phyloP scores from a whole-genome alignment of 2,329 filamentous ascomycete species.

The Hypoxylon sp. region DNA sequence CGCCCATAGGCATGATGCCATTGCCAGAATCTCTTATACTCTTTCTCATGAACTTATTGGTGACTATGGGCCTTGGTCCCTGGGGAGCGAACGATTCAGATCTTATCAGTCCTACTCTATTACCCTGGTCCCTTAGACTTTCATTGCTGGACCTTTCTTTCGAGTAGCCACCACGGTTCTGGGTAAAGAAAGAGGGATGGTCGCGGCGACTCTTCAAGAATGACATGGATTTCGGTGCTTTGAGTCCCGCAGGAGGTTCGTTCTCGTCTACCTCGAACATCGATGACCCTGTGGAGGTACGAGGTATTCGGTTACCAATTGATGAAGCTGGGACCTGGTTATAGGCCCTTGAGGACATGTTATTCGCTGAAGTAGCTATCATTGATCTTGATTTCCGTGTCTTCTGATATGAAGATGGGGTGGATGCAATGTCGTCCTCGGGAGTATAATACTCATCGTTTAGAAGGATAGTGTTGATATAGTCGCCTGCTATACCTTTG shows the following conservation, averaged over 20 bases:
- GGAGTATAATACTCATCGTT: conserved; percentile 55
- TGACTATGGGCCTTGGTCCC: conserved; percentile 48
- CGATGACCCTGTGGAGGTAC: neutral
- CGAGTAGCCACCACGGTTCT: conserved; percentile 27
- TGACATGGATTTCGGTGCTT: conserved; percentile 63
- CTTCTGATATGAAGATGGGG: conserved; percentile 57
- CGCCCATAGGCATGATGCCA: conserved; percentile 47
- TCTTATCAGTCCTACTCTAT: conserved; percentile 38
- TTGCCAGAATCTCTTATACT: conserved; percentile 60
- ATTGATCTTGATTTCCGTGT: conserved; percentile 65
- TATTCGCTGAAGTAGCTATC: conserved; percentile 49
- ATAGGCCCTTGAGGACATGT: conserved; percentile 14
- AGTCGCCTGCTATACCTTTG: conserved; percentile 46
- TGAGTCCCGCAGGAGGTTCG: conserved; percentile 44
- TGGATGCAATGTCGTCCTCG: conserved; percentile 58
- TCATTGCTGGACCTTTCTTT: conserved; percentile 4
- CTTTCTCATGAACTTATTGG: conserved; percentile 49
- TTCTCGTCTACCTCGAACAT: conserved; percentile 41
- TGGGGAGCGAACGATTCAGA: conserved; percentile 56
- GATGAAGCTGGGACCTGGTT: conserved; percentile 11
- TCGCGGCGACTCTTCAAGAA: conserved; percentile 52
- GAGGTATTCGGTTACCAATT: conserved; percentile 21
- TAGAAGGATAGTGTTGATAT: conserved; percentile 49
- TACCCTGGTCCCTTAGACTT: conserved; percentile 1
- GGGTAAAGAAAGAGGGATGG: conserved; percentile 31